Evolutionary conservation across 306 rosid genomes (phyloP).

Genomic region (Acacia melanoxylon): DNA sequence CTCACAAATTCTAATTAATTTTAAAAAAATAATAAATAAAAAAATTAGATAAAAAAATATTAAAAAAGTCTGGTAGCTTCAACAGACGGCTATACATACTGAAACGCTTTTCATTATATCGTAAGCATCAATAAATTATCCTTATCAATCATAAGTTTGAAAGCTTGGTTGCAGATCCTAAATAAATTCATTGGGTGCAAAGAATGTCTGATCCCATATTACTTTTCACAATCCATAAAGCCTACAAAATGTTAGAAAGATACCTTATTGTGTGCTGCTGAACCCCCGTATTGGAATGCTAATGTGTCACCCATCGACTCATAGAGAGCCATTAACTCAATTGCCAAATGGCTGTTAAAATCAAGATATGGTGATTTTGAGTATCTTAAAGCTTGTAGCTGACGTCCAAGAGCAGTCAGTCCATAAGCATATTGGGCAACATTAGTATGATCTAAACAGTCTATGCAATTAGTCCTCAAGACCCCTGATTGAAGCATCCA

Average conservation of each 20-base stretch:
- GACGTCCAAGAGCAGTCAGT: slow-evolving; percentile 79
- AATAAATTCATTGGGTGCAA: slow-evolving; percentile 14
- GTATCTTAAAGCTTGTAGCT: slow-evolving; percentile 63
- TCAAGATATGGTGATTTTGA: slow-evolving; percentile 58
- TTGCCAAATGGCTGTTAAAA: slow-evolving; percentile 77
- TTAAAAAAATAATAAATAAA: no score
- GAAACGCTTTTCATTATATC: no score
- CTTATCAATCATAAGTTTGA: no score
- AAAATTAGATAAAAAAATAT: no score
- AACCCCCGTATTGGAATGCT: slow-evolving; percentile 94
- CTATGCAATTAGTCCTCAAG: slow-evolving; percentile 93
- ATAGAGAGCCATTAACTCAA: slow-evolving; percentile 72
- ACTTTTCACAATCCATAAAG: slow-evolving; percentile 8
- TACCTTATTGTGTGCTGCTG: slow-evolving; percentile 99
- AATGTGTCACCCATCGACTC: slow-evolving; percentile 96
- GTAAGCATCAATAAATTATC: no score
- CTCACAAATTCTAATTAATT: no score
- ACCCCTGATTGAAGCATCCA: slow-evolving; percentile 75
- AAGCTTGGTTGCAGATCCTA: slow-evolving; percentile 10
- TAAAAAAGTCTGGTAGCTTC: no score
- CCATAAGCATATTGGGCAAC: slow-evolving; percentile 97
- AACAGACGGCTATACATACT: no score
- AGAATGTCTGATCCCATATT: not conserved
- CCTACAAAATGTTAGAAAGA: slow-evolving; percentile 20
- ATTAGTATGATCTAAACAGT: slow-evolving; percentile 97